Conservation (phyloP, 352 stramenopile genomes). For the Phytophthora lateralis region DNA sequence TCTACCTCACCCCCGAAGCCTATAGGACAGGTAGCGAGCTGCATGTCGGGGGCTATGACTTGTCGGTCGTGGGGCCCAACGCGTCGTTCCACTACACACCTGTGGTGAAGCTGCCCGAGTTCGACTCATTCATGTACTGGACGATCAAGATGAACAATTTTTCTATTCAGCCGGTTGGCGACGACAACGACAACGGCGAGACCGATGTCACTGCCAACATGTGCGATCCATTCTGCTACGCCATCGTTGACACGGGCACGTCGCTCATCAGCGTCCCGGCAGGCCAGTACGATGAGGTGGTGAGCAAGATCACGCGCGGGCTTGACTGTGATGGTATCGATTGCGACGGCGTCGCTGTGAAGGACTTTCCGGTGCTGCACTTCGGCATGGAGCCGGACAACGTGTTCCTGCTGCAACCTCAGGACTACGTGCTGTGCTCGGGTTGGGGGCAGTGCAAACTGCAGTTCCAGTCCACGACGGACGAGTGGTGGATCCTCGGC, state of each 20-base stretch:
- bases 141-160: conserved; percentile 82
- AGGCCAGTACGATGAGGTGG: conserved; percentile 64
- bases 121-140: conserved; percentile 87
- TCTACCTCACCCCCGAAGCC: conserved; percentile 85
- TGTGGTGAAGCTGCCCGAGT: conserved; percentile 81
- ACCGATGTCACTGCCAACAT: conserved; percentile 45
- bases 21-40: conserved; percentile 75
- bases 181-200: not conserved
- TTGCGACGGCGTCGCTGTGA: conserved; percentile 55
- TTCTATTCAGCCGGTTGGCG: conserved; percentile 24
- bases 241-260: conserved; percentile 90
- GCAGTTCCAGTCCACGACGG: conserved; percentile 75
- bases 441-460: conserved; percentile 77
- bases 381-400: conserved; percentile 89
- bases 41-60: conserved; percentile 85
- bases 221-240: conserved; percentile 81
- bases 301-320: conserved; percentile 61
- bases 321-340: conserved; percentile 72
- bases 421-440: conserved; percentile 82
- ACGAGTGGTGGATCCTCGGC: conserved; percentile 90
- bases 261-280: conserved; percentile 87
- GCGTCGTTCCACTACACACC: conserved; percentile 90
- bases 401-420: conserved; percentile 78
- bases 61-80: conserved; percentile 78
- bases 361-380: conserved; percentile 69